Conservation (phyloP, 2,329 filamentous ascomycete genomes). For the Nemania bipapillata region DNA sequence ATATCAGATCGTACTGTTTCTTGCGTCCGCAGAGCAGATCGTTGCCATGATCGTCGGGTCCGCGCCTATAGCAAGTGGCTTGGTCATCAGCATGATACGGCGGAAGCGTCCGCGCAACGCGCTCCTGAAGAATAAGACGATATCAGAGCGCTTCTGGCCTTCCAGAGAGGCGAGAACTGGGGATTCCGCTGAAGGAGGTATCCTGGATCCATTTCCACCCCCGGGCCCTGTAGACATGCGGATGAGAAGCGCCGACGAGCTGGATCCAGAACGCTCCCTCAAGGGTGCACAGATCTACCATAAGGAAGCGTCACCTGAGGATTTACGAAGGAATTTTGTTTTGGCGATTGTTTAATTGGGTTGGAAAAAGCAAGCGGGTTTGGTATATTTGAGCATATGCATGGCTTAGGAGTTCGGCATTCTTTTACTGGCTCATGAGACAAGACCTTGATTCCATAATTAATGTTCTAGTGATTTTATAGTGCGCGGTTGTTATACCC, state of each 20-base stretch:
- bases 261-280: constrained; percentile 14
- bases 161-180: constrained; percentile 23
- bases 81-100: constrained; percentile 36
- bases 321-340: constrained; percentile 9
- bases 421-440: background rate
- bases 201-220: constrained; percentile 28
- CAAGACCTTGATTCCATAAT: background rate
- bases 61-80: constrained; percentile 41
- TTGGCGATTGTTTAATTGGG: background rate
- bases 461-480: background rate
- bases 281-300: no score
- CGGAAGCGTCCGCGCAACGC: constrained; percentile 13
- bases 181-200: background rate
- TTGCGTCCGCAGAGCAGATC: constrained; percentile 43
- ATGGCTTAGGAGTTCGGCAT: background rate
- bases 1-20: constrained; percentile 42
- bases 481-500: background rate
- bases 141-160: constrained; percentile 40
- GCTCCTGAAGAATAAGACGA: constrained; percentile 13
- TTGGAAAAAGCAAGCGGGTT: background rate
- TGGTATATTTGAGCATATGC: background rate
- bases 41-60: constrained; percentile 44
- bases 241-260: constrained; percentile 14
- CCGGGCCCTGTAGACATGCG: background rate
- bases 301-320: background rate